phyloP scores from a whole-genome alignment of 2,329 filamentous ascomycete genomes.

The Microcyclospora tardicrescens region DNA sequence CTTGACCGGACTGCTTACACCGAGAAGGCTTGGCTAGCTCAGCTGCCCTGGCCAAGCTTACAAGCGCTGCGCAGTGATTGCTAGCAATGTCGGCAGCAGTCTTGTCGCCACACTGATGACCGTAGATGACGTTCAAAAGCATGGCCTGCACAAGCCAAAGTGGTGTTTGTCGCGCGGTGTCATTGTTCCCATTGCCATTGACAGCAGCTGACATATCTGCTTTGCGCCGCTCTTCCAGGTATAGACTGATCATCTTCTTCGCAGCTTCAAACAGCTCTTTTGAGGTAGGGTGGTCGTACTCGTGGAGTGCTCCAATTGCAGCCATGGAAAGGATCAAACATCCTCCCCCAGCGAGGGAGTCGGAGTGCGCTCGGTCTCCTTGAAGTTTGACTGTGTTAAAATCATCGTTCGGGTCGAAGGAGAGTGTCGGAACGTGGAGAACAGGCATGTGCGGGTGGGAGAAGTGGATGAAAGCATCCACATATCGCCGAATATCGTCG shows the following conservation, averaged over 20 bases:
- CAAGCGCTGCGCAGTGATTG: slow-evolving; percentile 79
- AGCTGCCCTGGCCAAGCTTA: slow-evolving; percentile 83
- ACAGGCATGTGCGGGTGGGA: slow-evolving; percentile 96
- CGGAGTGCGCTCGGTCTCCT: slow-evolving; percentile 38
- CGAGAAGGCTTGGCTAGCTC: slow-evolving; percentile 48
- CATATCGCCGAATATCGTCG: slow-evolving; percentile 76
- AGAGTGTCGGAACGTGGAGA: slow-evolving; percentile 78
- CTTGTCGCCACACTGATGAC: slow-evolving; percentile 88
- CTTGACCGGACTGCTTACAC: neutral
- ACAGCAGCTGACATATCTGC: slow-evolving; percentile 58
- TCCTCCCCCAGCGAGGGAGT: slow-evolving; percentile 61
- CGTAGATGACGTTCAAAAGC: slow-evolving; percentile 90
- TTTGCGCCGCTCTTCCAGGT: slow-evolving; percentile 81
- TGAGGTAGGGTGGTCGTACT: slow-evolving; percentile 66
- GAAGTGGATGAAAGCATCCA: slow-evolving; percentile 77
- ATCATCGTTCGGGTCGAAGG: slow-evolving; percentile 49
- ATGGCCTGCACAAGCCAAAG: slow-evolving; percentile 95
- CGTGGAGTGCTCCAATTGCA: slow-evolving; percentile 75
- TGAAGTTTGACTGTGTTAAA: slow-evolving; percentile 45
- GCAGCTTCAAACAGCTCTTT: slow-evolving; percentile 82
- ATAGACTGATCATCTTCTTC: slow-evolving; percentile 89
- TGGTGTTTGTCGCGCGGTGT: slow-evolving; percentile 50
- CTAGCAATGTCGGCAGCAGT: slow-evolving; percentile 81
- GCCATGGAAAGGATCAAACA: slow-evolving; percentile 82
- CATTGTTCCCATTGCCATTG: slow-evolving; percentile 32